phyloP scores from a whole-genome alignment of 768 basidiomycete species.

The Psilocybe subaeruginosa region DNA sequence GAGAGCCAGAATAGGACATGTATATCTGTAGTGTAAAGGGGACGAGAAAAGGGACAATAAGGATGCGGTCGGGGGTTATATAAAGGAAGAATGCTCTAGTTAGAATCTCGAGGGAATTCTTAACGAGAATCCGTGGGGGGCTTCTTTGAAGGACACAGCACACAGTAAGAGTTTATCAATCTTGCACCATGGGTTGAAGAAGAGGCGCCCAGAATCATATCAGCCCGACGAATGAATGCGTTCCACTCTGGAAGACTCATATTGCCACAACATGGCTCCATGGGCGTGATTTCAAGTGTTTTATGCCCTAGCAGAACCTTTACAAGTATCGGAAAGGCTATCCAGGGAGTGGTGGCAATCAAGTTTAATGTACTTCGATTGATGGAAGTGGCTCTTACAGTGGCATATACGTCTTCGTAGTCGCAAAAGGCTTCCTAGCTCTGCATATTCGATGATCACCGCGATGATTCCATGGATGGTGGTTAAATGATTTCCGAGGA shows the following conservation, averaged over 20 bases:
- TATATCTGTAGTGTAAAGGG: conserved; percentile 3
- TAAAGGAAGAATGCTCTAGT: conserved; percentile 16
- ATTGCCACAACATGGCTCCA: conserved; percentile 2
- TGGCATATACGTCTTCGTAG: conserved; percentile 20
- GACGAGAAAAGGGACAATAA: conserved; percentile 17
- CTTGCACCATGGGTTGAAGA: neutral
- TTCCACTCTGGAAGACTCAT: conserved; percentile 3
- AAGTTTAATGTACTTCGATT: conserved; percentile 10
- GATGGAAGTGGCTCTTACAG: conserved; percentile 16
- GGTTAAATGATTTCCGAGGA: conserved; percentile 7
- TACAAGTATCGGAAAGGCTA: neutral
- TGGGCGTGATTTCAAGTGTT: neutral
- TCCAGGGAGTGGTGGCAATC: conserved; percentile 4
- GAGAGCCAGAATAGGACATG: conserved; percentile 34
- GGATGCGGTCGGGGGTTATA: conserved; percentile 3
- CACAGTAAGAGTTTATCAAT: neutral
- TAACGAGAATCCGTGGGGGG: neutral
- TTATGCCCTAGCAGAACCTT: neutral
- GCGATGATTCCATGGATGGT: conserved; percentile 1
- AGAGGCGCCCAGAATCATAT: neutral
- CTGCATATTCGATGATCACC: conserved; percentile 9
- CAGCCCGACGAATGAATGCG: neutral
- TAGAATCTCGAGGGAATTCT: conserved; percentile 12
- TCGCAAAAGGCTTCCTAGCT: conserved; percentile 5
- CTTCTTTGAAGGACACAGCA: conserved; percentile 7